Percentiles rank a stretch among this genome's conserved stretches.
Conservation (phyloP, 1,284 basidiomycete species). For the Clitocybe nebularis region DNA sequence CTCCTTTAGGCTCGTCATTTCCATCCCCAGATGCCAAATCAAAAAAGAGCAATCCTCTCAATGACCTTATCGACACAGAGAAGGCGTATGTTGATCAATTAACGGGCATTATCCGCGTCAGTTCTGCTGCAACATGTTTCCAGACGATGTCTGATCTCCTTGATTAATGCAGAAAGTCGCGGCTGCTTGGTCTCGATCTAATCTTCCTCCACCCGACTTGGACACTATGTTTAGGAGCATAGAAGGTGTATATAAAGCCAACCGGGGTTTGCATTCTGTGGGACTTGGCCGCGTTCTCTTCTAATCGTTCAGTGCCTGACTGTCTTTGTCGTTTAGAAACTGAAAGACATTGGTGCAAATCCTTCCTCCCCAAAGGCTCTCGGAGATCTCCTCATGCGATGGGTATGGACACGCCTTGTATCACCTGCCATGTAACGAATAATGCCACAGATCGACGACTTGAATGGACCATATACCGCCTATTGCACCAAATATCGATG, state of each 20-base stretch:
- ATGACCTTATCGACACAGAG: conserved; percentile 93
- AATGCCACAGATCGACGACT: conserved; percentile 74
- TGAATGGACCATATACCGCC: conserved; percentile 82
- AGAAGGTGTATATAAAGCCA: conserved; percentile 90
- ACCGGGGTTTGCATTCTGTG: conserved; percentile 76
- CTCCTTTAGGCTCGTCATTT: conserved; percentile 31
- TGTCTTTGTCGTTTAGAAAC: conserved; percentile 53
- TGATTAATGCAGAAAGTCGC: conserved; percentile 76
- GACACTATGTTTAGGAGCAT: conserved; percentile 94
- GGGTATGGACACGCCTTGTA: conserved; percentile 54
- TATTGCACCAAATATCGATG: conserved; percentile 74
- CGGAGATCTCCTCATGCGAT: conserved; percentile 95
- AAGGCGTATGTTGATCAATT: conserved; percentile 90
- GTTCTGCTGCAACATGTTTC: conserved; percentile 26
- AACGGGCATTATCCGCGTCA: conserved; percentile 85
- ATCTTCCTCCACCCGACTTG: conserved; percentile 89
- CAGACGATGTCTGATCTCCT: conserved; percentile 15
- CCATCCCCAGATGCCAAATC: conserved; percentile 39
- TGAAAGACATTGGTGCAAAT: conserved; percentile 92
- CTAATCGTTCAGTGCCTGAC: conserved; percentile 13
- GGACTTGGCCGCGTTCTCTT: conserved; percentile 23
- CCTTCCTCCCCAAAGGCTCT: conserved; percentile 94
- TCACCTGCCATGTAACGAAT: conserved; percentile 1
- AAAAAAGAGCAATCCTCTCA: conserved; percentile 78
- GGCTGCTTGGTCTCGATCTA: conserved; percentile 91